Base-by-base conservation (phyloP, 2,329 filamentous ascomycete genomes). In the Gremmenia infestans region DNA sequence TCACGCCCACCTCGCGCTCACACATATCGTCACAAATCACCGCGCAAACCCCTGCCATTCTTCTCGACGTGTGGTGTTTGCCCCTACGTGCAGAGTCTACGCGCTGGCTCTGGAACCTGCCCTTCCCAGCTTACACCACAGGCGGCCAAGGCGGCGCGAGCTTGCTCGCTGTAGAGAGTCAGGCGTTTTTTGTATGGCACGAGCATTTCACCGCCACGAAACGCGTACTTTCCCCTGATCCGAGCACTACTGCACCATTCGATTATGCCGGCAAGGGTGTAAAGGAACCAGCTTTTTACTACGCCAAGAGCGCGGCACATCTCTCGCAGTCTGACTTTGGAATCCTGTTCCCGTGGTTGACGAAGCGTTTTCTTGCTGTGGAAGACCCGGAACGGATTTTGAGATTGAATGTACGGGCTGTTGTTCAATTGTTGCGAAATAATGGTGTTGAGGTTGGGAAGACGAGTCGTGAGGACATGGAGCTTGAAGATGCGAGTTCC, bases 301-400 rank as follows among this genome's bases (percentile, higher is more conserved):
- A 89, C 69, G 85, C 89, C 2, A 70, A 78, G 14, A 76, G 81
- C 46, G 88, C 86, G n/a, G 89, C 90, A 0, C 91, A 96, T 68
- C 79, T 95, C 25, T 89, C 81, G 56, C 91, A 95, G 71, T 88
- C 84, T 19, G 91, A 96, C 67, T 95, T 94, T 64, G 91, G 88
- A 37, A 74, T 94, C 23, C 73, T 96, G 22, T 95, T 95, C 67
- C 89, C 89, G 0, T 88, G 85, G 79, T 65, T 86, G 48, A 83
- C 81, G 8, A 80, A 77, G 64, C 78, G 76, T 62, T 76, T 85
- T 8, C 82, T 85, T 61, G 76, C 76, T 2, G 78, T 79, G 0
- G 77, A 80, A 48, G 75, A 81, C 51, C 83, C 83, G 0, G 82
- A 84, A 65, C 75, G 81, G 12, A 78, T 80, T 0, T 68, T 87